Evolutionary conservation across 179 eudicot genomes (phyloP), one percentile per base, ranked within the genome.

Genomic region (Corrigiola litoralis): DNA sequence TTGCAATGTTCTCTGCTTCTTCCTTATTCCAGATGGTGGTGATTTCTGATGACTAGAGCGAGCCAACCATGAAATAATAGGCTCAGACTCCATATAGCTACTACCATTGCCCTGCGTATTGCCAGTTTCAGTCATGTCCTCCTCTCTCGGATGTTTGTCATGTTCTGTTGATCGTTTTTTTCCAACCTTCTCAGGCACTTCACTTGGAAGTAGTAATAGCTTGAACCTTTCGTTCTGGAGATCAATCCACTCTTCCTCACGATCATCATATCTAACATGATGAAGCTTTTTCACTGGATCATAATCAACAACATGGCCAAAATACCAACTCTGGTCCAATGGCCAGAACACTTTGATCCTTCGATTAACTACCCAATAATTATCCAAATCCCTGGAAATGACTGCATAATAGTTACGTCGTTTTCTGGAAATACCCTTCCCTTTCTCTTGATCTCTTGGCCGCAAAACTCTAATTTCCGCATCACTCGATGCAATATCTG

Each of bases 301-400:
- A 72, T 83, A 95, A 60, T 72, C 92, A 79, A 54, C 78, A 32
- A 95, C 90, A 63, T 80, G 78, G 49, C 99, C 99, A 75, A 75
- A 52, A 70, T 91, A 91, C 99, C 99, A 95, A 38, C 86, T 80
- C 76, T 88, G 81, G 77, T 95, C 99, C 79, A 88, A 73, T 6
- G 99, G 99, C 99, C 99, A 88, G 71, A 83, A 86, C 2, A 95
- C 79, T 78, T 85, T 91, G 59, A 88, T 91, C 71, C 87, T 91
- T 67, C 80, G 79, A 61, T 91, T 82, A 71, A 95, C 64, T 36
- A 84, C 69, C 99, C 97, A 95, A 69, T 67, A 55, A 24, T 84
- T 77, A 70, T 91, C 96, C 61, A 85, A 34, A 40, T 88, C 85
- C 73, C 55, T 62, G 10, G 76, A 72, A 36, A 68, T 37, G 51